Evolutionary conservation across 73 alveolate genomes (phyloP).

Genomic region (Paramecium octaurelia): DNA sequence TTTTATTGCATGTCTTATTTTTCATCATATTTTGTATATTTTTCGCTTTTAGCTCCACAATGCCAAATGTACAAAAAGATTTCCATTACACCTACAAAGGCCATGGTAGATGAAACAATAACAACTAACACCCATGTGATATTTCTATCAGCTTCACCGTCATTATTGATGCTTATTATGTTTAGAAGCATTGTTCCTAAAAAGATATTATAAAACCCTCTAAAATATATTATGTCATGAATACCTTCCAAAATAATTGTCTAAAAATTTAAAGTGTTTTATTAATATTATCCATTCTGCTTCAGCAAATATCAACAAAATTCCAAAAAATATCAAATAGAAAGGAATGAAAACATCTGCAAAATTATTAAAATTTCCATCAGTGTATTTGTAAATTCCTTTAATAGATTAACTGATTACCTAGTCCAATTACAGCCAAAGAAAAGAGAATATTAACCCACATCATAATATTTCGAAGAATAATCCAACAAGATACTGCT

Average conservation of each 20-base stretch:
- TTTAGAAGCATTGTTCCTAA: conserved; percentile 10
- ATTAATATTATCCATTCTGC: conserved; percentile 17
- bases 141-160: background rate
- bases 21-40: conserved; percentile 16
- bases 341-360: conserved; percentile 12
- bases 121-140: background rate
- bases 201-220: conserved; percentile 23
- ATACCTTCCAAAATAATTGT: conserved; percentile 47
- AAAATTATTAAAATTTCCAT: background rate
- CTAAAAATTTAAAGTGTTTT: conserved; percentile 3
- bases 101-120: background rate
- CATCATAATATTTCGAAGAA: background rate
- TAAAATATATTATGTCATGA: background rate
- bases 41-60: conserved; percentile 28
- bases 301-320: conserved; percentile 25
- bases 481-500: background rate
- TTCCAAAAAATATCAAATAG: conserved; percentile 27
- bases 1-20: background rate
- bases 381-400: background rate
- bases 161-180: background rate
- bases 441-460: conserved; percentile 24
- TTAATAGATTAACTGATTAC: background rate
- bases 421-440: conserved; percentile 1
- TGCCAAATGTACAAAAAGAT: conserved; percentile 2
- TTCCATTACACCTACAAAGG: background rate